Evolutionary conservation across 352 stramenopile genomes (phyloP), one percentile per base, ranked within the genome.

Genomic region (Elongisporangium anandrum): DNA sequence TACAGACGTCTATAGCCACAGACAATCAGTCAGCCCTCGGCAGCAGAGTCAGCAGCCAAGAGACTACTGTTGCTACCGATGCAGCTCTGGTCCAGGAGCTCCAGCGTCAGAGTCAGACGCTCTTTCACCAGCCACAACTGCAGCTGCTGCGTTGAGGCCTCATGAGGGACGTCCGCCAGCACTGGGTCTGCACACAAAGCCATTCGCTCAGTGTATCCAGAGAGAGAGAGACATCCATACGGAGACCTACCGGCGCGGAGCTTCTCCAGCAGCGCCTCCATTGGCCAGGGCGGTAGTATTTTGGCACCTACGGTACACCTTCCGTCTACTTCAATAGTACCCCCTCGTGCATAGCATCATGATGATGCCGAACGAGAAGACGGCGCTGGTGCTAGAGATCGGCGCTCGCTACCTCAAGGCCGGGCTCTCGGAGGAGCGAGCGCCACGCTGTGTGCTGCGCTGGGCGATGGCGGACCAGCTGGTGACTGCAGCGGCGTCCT

Each of bases 361-460:
- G 24, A 50, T 5, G n/a, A 69, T 66, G 65, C 66, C 55, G 47
- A 68, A 56, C 54, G 76, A 85, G 58, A 85, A 83, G 71, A 79
- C 61, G 51, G 72, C 81, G 72, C 77, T 95, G 52, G 84, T 95
- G 65, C 64, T 95, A 55, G 86, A 95, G 62, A 56, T 95, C 26
- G 86, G 86, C 47, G 63, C 66, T 17, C 81, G 79, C 48, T 92
- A 79, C 69, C 61, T 87, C 47, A 81, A 85, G 59, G 83, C 73
- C 57, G 86, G 86, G 16, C 60, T 95, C 50, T 87, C 86, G 9
- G 82, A 84, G 50, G 86, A 95, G 70, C 78, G 83, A 20, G 75
- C 79, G 24, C 84, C 86, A 51, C 86, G 84, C 13, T 83, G 67
- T 47, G 70, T 93, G 10, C 52, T 85, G 55, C 64, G 69, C 20